Percentiles rank a stretch among this genome's conserved stretches.
Conservation (phyloP, 2,329 filamentous ascomycete species). For the Colletotrichum lupini region DNA sequence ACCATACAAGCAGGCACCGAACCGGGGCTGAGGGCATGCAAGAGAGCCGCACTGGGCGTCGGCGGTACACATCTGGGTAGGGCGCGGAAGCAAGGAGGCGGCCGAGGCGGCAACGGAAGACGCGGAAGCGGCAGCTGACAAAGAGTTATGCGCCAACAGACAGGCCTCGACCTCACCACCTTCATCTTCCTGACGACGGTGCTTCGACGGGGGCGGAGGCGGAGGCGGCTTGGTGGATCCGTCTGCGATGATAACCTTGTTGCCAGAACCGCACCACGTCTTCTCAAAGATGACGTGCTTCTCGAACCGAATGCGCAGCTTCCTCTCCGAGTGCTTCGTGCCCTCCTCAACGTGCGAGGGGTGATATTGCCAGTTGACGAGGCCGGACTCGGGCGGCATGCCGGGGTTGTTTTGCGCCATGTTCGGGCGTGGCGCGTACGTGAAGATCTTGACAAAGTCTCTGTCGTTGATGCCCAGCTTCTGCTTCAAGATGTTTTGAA, state of each 20-base stretch:
- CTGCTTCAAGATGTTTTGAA: neutral
- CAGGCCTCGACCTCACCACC: neutral
- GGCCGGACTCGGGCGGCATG: neutral
- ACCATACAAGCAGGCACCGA: constrained; percentile 1
- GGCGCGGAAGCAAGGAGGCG: neutral
- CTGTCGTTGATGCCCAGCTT: constrained; percentile 2
- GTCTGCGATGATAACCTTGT: neutral
- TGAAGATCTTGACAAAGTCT: neutral
- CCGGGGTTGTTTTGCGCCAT: neutral
- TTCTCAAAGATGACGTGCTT: constrained; percentile 43
- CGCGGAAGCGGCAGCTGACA: neutral
- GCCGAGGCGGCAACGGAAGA: neutral
- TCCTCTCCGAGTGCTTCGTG: neutral
- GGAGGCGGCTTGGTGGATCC: neutral
- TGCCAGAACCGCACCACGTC: constrained; percentile 30
- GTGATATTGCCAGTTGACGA: constrained; percentile 32
- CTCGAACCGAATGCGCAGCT: constrained; percentile 25
- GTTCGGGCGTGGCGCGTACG: neutral
- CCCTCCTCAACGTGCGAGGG: constrained; percentile 1
- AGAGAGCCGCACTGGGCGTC: constrained; percentile 4
- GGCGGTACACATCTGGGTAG: neutral
- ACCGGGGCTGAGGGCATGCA: neutral
- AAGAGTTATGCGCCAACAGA: neutral
- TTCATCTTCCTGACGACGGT: neutral
- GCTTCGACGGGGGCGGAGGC: neutral